Conservation (phyloP, 2,329 filamentous ascomycete genomes). For the Colletotrichum falcatum region DNA sequence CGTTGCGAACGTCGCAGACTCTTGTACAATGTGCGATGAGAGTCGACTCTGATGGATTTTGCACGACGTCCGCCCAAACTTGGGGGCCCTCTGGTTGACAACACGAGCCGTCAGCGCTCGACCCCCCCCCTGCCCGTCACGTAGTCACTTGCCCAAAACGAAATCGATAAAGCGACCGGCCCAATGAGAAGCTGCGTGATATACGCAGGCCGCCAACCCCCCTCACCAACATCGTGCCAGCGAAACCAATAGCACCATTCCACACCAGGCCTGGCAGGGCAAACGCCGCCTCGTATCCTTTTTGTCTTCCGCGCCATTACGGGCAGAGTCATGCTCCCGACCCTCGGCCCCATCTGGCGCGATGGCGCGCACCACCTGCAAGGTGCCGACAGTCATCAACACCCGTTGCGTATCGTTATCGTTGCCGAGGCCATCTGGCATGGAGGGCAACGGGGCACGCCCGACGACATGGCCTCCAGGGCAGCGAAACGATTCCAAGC, state of each 20-base stretch:
- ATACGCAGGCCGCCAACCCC: background rate
- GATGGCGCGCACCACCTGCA: constrained; percentile 16
- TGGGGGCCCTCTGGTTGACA: constrained; percentile 13
- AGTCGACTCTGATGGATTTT: background rate
- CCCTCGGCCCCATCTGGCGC: constrained; percentile 29
- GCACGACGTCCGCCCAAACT: constrained; percentile 1
- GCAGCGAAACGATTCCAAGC: constrained; percentile 7
- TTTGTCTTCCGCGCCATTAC: constrained; percentile 9
- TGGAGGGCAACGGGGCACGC: constrained; percentile 14
- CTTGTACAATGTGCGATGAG: background rate
- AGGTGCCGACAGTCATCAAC: constrained; percentile 34
- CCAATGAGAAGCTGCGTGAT: constrained; percentile 31
- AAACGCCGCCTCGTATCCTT: constrained; percentile 37
- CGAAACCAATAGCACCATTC: constrained; percentile 20
- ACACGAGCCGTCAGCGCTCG: constrained; percentile 26
- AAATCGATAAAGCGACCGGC: constrained; percentile 34
- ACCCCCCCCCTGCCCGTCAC: constrained; percentile 27
- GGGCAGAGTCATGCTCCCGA: constrained; percentile 23
- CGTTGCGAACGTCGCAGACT: background rate
- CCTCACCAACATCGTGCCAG: constrained; percentile 1
- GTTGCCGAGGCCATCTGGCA: constrained; percentile 22
- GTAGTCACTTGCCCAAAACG: constrained; percentile 34
- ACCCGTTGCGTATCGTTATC: constrained; percentile 16
- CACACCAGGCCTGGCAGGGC: constrained; percentile 25
- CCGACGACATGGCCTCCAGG: background rate